Percentiles rank a stretch among this genome's conserved stretches.
Conservation (phyloP, 768 basidiomycete species). For the Ramaria sp. region DNA sequence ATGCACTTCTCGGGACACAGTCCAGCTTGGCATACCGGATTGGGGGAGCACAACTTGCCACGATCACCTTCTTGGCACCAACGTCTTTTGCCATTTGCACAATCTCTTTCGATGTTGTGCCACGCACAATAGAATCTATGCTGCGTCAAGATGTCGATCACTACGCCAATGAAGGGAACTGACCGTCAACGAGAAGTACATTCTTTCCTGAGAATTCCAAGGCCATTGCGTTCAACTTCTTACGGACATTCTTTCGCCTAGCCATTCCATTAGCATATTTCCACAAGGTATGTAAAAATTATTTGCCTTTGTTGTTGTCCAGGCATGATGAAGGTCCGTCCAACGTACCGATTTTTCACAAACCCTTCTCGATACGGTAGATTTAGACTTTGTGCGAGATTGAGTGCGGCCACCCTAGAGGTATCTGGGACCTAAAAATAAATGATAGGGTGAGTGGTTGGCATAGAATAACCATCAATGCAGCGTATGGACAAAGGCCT, state of each 20-base stretch:
- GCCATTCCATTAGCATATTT: neutral
- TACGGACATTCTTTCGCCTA: conserved; percentile 87
- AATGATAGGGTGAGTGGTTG: neutral
- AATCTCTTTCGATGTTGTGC: conserved; percentile 97
- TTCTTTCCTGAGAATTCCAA: conserved; percentile 88
- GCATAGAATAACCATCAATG: neutral
- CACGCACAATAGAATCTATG: conserved; percentile 93
- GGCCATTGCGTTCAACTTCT: conserved; percentile 97
- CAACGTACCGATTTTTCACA: conserved; percentile 97
- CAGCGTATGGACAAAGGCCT: conserved; percentile 16
- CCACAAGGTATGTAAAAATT: neutral
- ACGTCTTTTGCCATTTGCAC: conserved; percentile 99
- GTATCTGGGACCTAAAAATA: conserved; percentile 88
- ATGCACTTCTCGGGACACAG: neutral
- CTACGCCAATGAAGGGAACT: conserved; percentile 13
- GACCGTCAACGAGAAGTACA: conserved; percentile 93
- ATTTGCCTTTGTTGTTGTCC: conserved; percentile 85
- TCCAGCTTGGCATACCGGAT: conserved; percentile 51
- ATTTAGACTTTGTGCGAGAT: conserved; percentile 80
- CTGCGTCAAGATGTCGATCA: conserved; percentile 1
- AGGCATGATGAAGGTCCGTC: conserved; percentile 98
- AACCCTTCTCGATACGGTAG: conserved; percentile 97
- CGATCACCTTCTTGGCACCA: conserved; percentile 89
- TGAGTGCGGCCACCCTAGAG: conserved; percentile 89
- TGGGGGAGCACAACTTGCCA: conserved; percentile 95